Conservation (phyloP, 2,329 filamentous ascomycete species). For the Epichloe hybrida region DNA sequence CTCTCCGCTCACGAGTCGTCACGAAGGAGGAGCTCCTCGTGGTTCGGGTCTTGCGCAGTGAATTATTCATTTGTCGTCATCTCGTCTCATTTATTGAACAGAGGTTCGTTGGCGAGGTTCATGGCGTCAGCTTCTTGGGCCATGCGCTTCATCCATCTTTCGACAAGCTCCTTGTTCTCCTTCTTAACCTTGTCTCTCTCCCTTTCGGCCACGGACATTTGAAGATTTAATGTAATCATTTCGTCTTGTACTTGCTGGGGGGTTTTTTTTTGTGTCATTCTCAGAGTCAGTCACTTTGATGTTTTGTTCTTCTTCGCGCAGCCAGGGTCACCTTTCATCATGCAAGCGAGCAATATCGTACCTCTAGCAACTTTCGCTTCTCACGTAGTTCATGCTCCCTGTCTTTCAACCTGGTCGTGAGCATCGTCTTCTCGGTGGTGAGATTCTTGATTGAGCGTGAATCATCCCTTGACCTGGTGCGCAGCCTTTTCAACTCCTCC, state of each 20-base stretch:
- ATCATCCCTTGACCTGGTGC: conserved; percentile 45
- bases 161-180: conserved; percentile 82
- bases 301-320: background rate
- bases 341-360: conserved; percentile 16
- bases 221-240: conserved; percentile 72
- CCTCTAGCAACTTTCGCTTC: conserved; percentile 72
- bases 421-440: conserved; percentile 44
- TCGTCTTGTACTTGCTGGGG: conserved; percentile 83
- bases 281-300: background rate
- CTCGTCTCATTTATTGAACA: conserved; percentile 11
- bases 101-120: conserved; percentile 52
- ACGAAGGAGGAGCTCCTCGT: background rate
- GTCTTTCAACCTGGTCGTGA: conserved; percentile 60
- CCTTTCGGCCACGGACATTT: conserved; percentile 76
- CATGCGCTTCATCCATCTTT: conserved; percentile 84
- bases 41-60: background rate
- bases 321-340: too few relatives aligned
- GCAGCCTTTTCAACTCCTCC: conserved; percentile 50
- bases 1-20: background rate
- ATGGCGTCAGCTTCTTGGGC: conserved; percentile 75
- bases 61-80: background rate
- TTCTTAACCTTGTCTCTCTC: conserved; percentile 55
- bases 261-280: background rate
- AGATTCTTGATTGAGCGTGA: conserved; percentile 46
- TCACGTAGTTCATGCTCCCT: conserved; percentile 72